Percentiles rank a stretch among this genome's conserved stretches.
Evolutionary conservation across 2,329 filamentous ascomycete species (phyloP).

Genomic region (Ophiocordyceps camponoti-rufipedis): DNA sequence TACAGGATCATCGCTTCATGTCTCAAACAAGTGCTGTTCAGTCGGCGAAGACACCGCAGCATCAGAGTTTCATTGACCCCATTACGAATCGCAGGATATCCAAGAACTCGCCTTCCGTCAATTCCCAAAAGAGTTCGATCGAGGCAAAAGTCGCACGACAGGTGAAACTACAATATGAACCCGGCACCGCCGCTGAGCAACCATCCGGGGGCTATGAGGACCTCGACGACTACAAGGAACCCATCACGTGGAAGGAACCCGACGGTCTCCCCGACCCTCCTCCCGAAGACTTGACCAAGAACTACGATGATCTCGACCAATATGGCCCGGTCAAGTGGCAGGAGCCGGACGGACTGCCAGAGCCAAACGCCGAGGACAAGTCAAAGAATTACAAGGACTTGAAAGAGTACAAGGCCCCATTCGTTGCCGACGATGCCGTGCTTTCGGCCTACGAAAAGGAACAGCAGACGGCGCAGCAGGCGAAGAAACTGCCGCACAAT

Average conservation of each 20-base stretch:
- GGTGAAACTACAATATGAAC: slow-evolving; percentile 4
- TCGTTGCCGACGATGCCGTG: slow-evolving; percentile 2
- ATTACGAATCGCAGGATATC: slow-evolving; percentile 34
- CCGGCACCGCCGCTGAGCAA: slow-evolving; percentile 16
- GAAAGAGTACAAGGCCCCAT: slow-evolving; percentile 10
- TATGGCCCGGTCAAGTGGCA: slow-evolving; percentile 14
- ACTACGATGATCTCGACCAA: slow-evolving; percentile 17
- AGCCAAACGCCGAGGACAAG: slow-evolving; percentile 10
- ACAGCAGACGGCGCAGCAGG: slow-evolving; percentile 4
- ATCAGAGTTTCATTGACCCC: slow-evolving; percentile 26
- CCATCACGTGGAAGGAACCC: slow-evolving; percentile 18
- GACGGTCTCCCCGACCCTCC: slow-evolving; percentile 13
- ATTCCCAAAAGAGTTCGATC: background rate
- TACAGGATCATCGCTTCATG: background rate
- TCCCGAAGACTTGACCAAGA: slow-evolving; percentile 19
- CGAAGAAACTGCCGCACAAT: slow-evolving; percentile 14
- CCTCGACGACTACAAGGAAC: slow-evolving; percentile 14
- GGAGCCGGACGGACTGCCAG: slow-evolving; percentile 9
- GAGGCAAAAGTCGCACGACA: background rate
- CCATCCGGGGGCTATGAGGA: slow-evolving; percentile 20
- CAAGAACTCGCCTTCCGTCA: background rate
- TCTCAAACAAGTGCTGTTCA: background rate
- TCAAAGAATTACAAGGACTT: slow-evolving; percentile 17
- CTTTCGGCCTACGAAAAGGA: slow-evolving; percentile 3
- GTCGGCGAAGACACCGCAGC: slow-evolving; percentile 9